A percentile compares a stretch with the other conserved stretches of the same genome.
Evolutionary conservation across 352 stramenopile genomes (phyloP).

Genomic region (Pythium graminicola): DNA sequence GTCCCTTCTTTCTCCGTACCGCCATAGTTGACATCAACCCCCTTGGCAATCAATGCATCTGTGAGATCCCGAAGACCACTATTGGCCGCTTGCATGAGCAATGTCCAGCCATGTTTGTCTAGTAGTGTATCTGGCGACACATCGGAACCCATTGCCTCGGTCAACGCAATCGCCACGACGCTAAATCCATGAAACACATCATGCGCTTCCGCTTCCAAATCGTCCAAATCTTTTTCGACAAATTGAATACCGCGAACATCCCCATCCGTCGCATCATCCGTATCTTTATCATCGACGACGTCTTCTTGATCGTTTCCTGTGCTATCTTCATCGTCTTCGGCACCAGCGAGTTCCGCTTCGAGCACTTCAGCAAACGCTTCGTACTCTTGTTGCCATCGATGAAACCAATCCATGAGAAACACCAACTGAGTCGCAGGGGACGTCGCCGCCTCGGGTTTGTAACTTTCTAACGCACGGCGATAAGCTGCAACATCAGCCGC

Average conservation of each 20-base stretch:
- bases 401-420: constrained; percentile 81
- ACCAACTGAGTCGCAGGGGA: constrained; percentile 36
- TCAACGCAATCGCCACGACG: constrained; percentile 38
- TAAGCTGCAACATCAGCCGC: constrained; percentile 43
- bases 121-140: constrained; percentile 41
- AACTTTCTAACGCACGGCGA: constrained; percentile 25
- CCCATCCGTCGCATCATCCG: constrained; percentile 5
- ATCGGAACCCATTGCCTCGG: constrained; percentile 34
- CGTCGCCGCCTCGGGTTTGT: constrained; percentile 20
- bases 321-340: constrained; percentile 23
- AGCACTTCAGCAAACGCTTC: constrained; percentile 70
- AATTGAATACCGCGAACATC: constrained; percentile 19
- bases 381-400: constrained; percentile 85
- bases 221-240: constrained; percentile 56
- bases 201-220: constrained; percentile 67
- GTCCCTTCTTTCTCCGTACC: constrained; percentile 38
- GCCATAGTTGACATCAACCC: constrained; percentile 55
- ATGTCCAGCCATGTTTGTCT: constrained; percentile 73
- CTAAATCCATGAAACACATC: constrained; percentile 64
- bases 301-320: constrained; percentile 20
- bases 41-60: constrained; percentile 42
- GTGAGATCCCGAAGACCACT: constrained; percentile 51
- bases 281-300: constrained; percentile 9
- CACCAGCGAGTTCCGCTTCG: constrained; percentile 44
- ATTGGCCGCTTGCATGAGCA: constrained; percentile 83